Base-by-base conservation (phyloP, 805 yeast genomes). In the Kregervanrija pseudodelftensis region DNA sequence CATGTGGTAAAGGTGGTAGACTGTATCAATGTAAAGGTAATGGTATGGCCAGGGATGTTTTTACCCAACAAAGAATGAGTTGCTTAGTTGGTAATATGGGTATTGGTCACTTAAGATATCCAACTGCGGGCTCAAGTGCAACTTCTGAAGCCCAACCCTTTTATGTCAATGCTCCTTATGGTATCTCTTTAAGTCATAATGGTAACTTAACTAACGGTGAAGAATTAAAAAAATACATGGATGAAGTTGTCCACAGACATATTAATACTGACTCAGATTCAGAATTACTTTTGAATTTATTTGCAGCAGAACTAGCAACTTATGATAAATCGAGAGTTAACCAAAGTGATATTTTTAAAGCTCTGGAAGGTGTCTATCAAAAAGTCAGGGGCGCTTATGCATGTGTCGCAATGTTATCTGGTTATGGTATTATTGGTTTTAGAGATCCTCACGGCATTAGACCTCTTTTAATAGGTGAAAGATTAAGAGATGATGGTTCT, bases 141-240 rank as follows among this genome's bases (percentile, higher is more conserved):
- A 91, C 89, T 49, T 82, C 95, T 46, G 99, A 93, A 68, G 99
- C 99, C 4, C 99, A 93, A 69, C 99, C 99, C 5, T 93, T 93
- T 61, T 93, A 93, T 60, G 99, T 93, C 52, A 93, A 93, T 69
- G 80, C 96, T 37, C 99, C 99, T 2, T 93, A 89, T 59, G 99
- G 99, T 46, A 83, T 93, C 49, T 77, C 85, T 38, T 62, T 93
- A 61, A 79, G 91, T 44, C 99, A 93, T 66, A 91, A 93, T 64
- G 99, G 99, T 59, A 93, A 93, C 65, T 73, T 93, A 57, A 95
- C 91, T 49, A 93, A 93, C 65, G 85, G 93, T 5, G 77, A 71
- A 11, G 85, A 85, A 47, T 74, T 93, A 57, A 76, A 80, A 56
- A 71, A 78, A 55, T 85, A 85, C 61, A 74, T 93, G 69, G 99